Evolutionary conservation across 331 rosid genomes (phyloP).

Genomic region (Telfairia occidentalis): DNA sequence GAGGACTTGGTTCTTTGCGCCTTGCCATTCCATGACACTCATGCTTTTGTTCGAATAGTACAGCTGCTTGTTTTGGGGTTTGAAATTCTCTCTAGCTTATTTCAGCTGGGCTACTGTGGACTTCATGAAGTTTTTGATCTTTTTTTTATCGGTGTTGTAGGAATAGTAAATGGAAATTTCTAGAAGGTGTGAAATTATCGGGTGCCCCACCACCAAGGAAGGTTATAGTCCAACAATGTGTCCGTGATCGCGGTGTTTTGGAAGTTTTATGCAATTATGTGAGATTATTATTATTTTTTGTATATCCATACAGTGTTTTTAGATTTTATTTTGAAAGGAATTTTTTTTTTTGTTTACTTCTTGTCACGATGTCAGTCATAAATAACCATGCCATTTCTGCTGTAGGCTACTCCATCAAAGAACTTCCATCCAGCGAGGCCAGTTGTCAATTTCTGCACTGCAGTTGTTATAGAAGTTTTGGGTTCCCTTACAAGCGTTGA

Average conservation of each 20-base stretch:
- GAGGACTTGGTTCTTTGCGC: slow-evolving; percentile 69
- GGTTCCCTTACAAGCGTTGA: slow-evolving; percentile 43
- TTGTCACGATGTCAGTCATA: slow-evolving; percentile 7
- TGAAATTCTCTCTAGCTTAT: slow-evolving; percentile 15
- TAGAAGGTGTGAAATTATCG: slow-evolving; percentile 58
- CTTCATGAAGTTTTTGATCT: slow-evolving; percentile 19
- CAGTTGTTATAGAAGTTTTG: slow-evolving; percentile 72
- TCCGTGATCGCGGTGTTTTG: slow-evolving; percentile 61
- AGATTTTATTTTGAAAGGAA: not conserved
- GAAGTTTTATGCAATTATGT: slow-evolving; percentile 70
- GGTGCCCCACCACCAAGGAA: slow-evolving; percentile 88
- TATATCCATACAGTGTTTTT: not conserved
- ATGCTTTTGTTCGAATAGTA: slow-evolving; percentile 60
- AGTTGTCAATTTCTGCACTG: slow-evolving; percentile 64
- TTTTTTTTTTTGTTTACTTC: not conserved
- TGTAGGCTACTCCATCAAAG: slow-evolving; percentile 64
- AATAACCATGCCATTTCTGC: slow-evolving; percentile 7
- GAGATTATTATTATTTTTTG: slow-evolving; percentile 23
- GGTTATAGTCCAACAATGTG: slow-evolving; percentile 76
- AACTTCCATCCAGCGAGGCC: slow-evolving; percentile 55
- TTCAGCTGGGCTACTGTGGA: not conserved
- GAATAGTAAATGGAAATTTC: slow-evolving; percentile 72
- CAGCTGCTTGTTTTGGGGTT: slow-evolving; percentile 62
- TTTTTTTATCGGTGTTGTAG: slow-evolving; percentile 26
- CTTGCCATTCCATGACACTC: slow-evolving; percentile 85